Base-by-base conservation (phyloP, 345 rosid species). In the Nephelium lappaceum region DNA sequence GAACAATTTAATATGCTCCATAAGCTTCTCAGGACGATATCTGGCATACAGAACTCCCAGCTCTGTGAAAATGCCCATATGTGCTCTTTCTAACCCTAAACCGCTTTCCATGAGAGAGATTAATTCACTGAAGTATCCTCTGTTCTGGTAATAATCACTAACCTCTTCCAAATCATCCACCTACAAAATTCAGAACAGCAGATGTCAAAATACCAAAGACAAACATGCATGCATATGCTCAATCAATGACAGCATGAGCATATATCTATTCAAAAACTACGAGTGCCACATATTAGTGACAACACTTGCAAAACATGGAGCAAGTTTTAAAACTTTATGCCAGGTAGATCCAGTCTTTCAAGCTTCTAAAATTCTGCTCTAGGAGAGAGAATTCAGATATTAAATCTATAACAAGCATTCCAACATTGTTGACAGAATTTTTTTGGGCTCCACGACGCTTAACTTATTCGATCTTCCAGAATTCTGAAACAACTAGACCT, bases 31-130 rank as follows among this genome's bases (percentile, higher is more conserved):
- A 47, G 87, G 86, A 38, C 98, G 94, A 76, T 94, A 96, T 91
- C 99, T 94, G 36, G 99, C 99, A 86, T 96, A 96, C 31, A 95
- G 83, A 73, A 96, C 98, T 84, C 99, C 99, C 90, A 96, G 86
- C 88, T 96, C 98, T 0, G 99, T 96, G 80, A 96, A 96, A 66
- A 96, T 96, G 39, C 98, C 99, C 99, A 96, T 96, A 83, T 96
- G 99, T 42, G 98, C 99, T 42, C 98, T 97, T 86, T 96, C 99
- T 65, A 96, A 85, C 63, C 99, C 98, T 43, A 95, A 84, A 72
- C 99, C 99, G 85, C 99, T 96, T 89, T 96, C 99, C 98, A 96
- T 93, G 71, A 96, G 98, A 77, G 99, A 94, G 81, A 96, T 96
- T 73, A 96, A 73, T 75, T 96, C 99, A 88, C 87, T 96, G 87